Percentiles rank a stretch among this genome's conserved stretches.
Conservation (phyloP, 495 filamentous ascomycete species). For the Hypoxylon fuscum region DNA sequence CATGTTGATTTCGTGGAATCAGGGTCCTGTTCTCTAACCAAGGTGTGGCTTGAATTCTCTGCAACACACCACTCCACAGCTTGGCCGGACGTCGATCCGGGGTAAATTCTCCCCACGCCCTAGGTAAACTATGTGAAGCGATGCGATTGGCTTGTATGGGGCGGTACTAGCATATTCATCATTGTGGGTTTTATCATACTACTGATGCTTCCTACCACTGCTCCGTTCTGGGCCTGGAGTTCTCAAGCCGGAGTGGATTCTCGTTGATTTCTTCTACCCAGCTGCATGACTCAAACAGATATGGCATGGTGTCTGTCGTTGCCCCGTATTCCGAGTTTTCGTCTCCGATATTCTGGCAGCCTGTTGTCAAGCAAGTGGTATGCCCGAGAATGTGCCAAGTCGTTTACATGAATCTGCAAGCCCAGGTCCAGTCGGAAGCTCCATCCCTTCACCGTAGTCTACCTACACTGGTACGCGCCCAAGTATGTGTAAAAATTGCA, state of each 20-base stretch:
- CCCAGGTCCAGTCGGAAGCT: conserved; percentile 9
- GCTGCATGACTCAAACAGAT: conserved; percentile 16
- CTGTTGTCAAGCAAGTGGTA: neutral
- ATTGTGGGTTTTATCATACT: conserved; percentile 9
- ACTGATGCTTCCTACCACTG: neutral
- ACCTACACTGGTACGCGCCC: conserved; percentile 2
- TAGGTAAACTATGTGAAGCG: neutral
- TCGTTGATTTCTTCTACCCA: neutral
- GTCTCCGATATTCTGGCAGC: conserved; percentile 4
- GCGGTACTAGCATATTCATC: conserved; percentile 33
- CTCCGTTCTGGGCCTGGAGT: neutral
- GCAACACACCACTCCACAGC: neutral
- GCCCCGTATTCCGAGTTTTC: conserved; percentile 7
- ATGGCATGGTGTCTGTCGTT: neutral
- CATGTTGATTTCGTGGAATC: neutral
- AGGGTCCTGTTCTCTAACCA: neutral
- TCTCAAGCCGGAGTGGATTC: conserved; percentile 7
- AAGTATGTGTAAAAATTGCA: neutral
- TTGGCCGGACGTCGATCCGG: conserved; percentile 8
- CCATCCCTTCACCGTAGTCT: conserved; percentile 1
- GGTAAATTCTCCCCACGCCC: conserved; percentile 6
- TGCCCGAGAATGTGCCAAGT: conserved; percentile 8
- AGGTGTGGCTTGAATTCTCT: neutral
- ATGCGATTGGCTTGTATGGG: conserved; percentile 18
- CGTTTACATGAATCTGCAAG: conserved; percentile 5